These are phyloP conservation scores for Paecilomyces dactylethromorphus DNA, from an alignment of 2,329 filamentous ascomycete species.

Conservation along the genomic window DNA sequence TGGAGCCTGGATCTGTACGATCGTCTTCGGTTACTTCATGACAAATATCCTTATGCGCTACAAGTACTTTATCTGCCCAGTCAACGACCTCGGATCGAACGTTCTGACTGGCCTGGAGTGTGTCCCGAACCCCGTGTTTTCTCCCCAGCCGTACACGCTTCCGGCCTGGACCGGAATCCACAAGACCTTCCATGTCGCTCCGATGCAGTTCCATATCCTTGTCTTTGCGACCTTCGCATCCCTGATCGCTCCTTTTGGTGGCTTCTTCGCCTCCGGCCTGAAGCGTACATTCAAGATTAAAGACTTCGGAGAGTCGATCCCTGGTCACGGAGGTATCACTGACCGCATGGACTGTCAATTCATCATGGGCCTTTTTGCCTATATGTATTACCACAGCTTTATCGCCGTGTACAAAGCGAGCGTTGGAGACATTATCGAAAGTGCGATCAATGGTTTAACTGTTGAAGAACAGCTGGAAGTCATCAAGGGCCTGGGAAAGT, in stretches of 20 bases:
- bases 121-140: slow-evolving; percentile 84
- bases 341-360: slow-evolving; percentile 99
- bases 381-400: slow-evolving; percentile 98
- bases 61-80: slow-evolving; percentile 97
- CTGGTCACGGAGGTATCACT: slow-evolving; percentile 94
- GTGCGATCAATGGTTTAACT: slow-evolving; percentile 80
- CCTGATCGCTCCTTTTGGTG: slow-evolving; percentile 92
- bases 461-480: slow-evolving; percentile 84
- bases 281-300: slow-evolving; percentile 99
- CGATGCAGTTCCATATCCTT: slow-evolving; percentile 90
- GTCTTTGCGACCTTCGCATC: slow-evolving; percentile 90
- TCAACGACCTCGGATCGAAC: slow-evolving; percentile 92
- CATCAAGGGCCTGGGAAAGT: slow-evolving; percentile 55
- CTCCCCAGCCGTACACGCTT: slow-evolving; percentile 66
- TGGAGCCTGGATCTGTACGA: slow-evolving; percentile 90
- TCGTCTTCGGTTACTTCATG: slow-evolving; percentile 74
- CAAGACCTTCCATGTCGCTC: slow-evolving; percentile 69
- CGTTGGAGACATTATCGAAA: slow-evolving; percentile 82
- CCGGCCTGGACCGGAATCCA: slow-evolving; percentile 65
- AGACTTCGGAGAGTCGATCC: slow-evolving; percentile 97
- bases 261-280: slow-evolving; percentile 94
- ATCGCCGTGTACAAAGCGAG: slow-evolving; percentile 82
- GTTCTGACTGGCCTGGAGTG: slow-evolving; percentile 86
- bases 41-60: slow-evolving; percentile 81
- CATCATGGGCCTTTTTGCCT: slow-evolving; percentile 98